These are phyloP conservation scores for Hygrophoropsis aurantiaca DNA, from an alignment of 768 basidiomycete species.

Conservation along the genomic window DNA sequence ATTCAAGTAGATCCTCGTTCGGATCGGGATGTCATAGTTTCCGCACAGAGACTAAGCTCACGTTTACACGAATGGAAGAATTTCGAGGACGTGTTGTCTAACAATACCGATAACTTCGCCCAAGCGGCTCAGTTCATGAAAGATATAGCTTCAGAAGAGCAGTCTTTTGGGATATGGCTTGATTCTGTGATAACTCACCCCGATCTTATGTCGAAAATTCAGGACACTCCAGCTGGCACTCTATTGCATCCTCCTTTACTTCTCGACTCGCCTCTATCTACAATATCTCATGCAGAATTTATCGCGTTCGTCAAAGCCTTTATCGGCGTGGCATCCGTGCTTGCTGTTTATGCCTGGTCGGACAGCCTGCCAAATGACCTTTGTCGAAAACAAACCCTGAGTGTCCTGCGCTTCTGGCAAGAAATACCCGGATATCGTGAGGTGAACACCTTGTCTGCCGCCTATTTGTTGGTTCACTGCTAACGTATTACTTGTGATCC, in stretches of 20 bases:
- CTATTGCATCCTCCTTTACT: slow-evolving; percentile 58
- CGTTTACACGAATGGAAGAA: slow-evolving; percentile 58
- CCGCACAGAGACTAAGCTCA: slow-evolving; percentile 45
- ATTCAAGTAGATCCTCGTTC: slow-evolving; percentile 27
- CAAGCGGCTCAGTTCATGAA: slow-evolving; percentile 51
- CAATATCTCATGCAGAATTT: slow-evolving; percentile 55
- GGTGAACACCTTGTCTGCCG: slow-evolving; percentile 36
- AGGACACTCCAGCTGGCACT: slow-evolving; percentile 44
- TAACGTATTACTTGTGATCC: slow-evolving; percentile 3
- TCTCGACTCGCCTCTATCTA: slow-evolving; percentile 28
- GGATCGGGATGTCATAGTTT: slow-evolving; percentile 41
- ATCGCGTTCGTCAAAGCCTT: slow-evolving; percentile 63
- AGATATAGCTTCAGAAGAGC: slow-evolving; percentile 64
- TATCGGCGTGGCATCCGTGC: slow-evolving; percentile 63
- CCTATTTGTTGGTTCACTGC: background rate
- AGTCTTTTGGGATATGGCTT: slow-evolving; percentile 71
- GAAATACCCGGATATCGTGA: slow-evolving; percentile 68
- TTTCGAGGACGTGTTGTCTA: slow-evolving; percentile 62
- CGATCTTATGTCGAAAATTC: slow-evolving; percentile 47
- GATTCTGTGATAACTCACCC: slow-evolving; percentile 64
- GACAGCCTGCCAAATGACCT: slow-evolving; percentile 68
- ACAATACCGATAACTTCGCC: slow-evolving; percentile 50
- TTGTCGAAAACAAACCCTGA: slow-evolving; percentile 64
- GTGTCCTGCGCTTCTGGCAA: slow-evolving; percentile 45
- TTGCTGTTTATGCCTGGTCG: slow-evolving; percentile 78